These are phyloP conservation scores for Trametes pubescens DNA, from an alignment of 1,284 basidiomycete species.

Conservation along the genomic window DNA sequence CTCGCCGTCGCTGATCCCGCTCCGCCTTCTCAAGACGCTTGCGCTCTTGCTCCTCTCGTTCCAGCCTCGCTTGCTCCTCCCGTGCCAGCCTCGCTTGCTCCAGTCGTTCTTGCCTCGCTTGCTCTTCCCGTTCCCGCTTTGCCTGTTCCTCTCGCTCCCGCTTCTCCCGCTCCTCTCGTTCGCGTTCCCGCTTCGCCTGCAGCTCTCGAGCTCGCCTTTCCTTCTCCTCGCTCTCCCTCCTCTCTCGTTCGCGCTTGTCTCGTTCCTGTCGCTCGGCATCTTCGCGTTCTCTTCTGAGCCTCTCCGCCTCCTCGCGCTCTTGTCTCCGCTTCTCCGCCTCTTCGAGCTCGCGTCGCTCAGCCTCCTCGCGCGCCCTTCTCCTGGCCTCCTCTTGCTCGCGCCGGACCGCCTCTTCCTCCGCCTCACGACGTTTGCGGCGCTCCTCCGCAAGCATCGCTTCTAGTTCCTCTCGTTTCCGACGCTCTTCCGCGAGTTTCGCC, in stretches of 20 bases:
- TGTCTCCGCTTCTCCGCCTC: slow-evolving; percentile 29
- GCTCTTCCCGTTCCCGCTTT: slow-evolving; percentile 28
- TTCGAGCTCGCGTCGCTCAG: slow-evolving; percentile 18
- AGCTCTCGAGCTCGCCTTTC: slow-evolving; percentile 22
- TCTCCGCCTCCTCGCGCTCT: slow-evolving; percentile 35
- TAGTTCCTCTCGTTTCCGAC: slow-evolving; percentile 28
- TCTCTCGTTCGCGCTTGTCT: slow-evolving; percentile 23
- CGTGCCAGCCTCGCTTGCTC: slow-evolving; percentile 22
- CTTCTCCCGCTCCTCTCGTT: slow-evolving; percentile 25
- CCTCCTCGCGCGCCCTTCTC: slow-evolving; percentile 39
- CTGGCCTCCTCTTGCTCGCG: slow-evolving; percentile 26
- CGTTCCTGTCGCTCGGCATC: slow-evolving; percentile 34
- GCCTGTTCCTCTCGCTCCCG: slow-evolving; percentile 17
- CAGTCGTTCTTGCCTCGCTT: slow-evolving; percentile 13
- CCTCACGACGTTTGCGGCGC: slow-evolving; percentile 26
- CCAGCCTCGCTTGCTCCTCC: slow-evolving; percentile 21
- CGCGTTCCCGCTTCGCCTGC: slow-evolving; percentile 18
- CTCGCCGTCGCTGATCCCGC: slow-evolving; percentile 19
- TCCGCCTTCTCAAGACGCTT: slow-evolving; percentile 17
- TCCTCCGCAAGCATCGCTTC: slow-evolving; percentile 34
- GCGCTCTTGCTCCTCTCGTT: slow-evolving; percentile 22
- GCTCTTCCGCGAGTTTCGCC: slow-evolving; percentile 34
- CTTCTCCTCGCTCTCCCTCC: slow-evolving; percentile 26
- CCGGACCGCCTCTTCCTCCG: slow-evolving; percentile 27
- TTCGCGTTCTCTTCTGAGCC: slow-evolving; percentile 29